phyloP scores from a whole-genome alignment of 139 green algal genomes.

The Chlorella sp. region DNA sequence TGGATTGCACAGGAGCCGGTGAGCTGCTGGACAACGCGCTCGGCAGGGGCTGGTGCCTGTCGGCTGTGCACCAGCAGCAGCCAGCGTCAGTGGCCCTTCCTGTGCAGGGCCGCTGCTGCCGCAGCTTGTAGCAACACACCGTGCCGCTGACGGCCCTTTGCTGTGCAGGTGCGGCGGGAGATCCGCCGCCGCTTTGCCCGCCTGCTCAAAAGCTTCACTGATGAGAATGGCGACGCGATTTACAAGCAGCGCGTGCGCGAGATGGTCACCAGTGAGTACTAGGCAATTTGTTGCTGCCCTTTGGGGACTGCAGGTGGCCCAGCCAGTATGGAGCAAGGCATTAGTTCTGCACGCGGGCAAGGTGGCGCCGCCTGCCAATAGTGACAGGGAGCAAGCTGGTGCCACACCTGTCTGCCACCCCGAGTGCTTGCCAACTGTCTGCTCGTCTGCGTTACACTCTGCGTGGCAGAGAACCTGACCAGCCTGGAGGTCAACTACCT shows the following conservation, averaged over 20 bases:
- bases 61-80: too few relatives aligned
- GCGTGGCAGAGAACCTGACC: conserved; percentile 45
- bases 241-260: conserved; percentile 70
- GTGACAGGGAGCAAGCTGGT: too few relatives aligned
- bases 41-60: too few relatives aligned
- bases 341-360: too few relatives aligned
- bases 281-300: background rate
- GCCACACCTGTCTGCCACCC: background rate
- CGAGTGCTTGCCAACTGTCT: background rate
- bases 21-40: too few relatives aligned
- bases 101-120: too few relatives aligned
- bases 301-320: background rate
- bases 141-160: too few relatives aligned
- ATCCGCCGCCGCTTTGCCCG: conserved; percentile 68
- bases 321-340: background rate
- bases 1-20: conserved; percentile 71
- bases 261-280: conserved; percentile 64
- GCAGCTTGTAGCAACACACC: too few relatives aligned
- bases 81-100: too few relatives aligned
- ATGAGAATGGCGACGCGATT: conserved; percentile 61
- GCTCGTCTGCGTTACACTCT: background rate
- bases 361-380: too few relatives aligned
- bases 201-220: conserved; percentile 74
- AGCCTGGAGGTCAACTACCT: conserved; percentile 91
- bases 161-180: conserved; percentile 48